Base-by-base conservation (phyloP, 1,284 basidiomycete genomes). In the Athelia psychrophila region DNA sequence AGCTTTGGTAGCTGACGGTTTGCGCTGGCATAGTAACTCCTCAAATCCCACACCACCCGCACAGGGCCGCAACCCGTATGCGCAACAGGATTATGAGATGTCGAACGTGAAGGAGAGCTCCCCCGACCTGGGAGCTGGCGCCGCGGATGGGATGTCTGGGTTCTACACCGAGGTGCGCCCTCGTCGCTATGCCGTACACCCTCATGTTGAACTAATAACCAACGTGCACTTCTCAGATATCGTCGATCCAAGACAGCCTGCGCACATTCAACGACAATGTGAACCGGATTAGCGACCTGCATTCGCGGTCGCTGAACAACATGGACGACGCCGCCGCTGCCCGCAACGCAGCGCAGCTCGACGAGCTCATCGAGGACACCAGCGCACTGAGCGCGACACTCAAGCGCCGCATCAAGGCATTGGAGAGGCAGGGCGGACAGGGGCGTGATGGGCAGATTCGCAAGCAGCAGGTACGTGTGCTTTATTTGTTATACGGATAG, bases 401-500 rank as follows among this genome's bases (percentile, higher is more conserved):
- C 60, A 93, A 93, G 71, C 80, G 81, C 51, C 78, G 90, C 50
- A 83, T 95, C 66, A 91, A 95, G 70, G 78, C 80, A 2, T 69
- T 95, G 58, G 91, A 93, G 69, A 77, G 79, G 52, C 83, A 86
- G 66, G 80, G 81, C 57, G 84, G 86, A 42, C 67, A 80, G 40
- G 87, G 88, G 45, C 83, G 88, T 49, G 89, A 93, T 61, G 90
- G 85, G 46, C 86, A 90, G 68, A 85, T 88, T 59, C 83, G 86
- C 63, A 92, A 88, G 69, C 85, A 88, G 65, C 91, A 96, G 80
- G 91, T 90, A 66, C 38, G 73, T 50, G 5, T 45, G 4, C 35
- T 33, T 42, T n/a, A 16, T 16, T 18, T 42, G 38, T 13, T 30
- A 47, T 22, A 45, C 25, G 4, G 24, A 35, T 18, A 46, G 27